A percentile compares a stretch with the other conserved stretches of the same genome.
Conservation (phyloP, 306 rosid genomes). For the Canavalia ensiformis region DNA sequence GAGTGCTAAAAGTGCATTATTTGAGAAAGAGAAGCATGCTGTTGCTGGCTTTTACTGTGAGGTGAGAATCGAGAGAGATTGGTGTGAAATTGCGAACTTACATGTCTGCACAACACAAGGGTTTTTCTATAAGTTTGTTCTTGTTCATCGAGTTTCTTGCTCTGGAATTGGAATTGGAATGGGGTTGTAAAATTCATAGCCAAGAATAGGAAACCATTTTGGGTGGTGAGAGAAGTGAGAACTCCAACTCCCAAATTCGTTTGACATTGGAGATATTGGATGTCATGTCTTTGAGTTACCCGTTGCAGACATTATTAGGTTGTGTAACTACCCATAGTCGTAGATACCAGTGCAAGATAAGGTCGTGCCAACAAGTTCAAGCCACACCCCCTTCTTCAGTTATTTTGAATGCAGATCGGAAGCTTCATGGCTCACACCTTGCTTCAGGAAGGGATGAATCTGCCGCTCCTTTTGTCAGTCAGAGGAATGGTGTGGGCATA, state of each 20-base stretch:
- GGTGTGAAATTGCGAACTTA: conserved; percentile 9
- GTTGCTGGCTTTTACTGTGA: conserved; percentile 20
- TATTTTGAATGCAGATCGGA: conserved; percentile 57
- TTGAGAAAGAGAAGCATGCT: neutral
- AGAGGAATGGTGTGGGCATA: conserved; percentile 64
- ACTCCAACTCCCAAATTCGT: neutral
- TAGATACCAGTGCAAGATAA: conserved; percentile 51
- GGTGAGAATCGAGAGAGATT: conserved; percentile 22
- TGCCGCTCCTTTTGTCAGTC: conserved; percentile 51
- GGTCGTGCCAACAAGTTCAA: conserved; percentile 61
- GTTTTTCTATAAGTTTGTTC: conserved; percentile 47
- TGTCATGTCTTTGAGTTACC: conserved; percentile 60
- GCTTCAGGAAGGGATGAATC: conserved; percentile 53
- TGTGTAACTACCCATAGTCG: conserved; percentile 47
- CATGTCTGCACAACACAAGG: conserved; percentile 42
- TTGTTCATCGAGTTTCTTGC: conserved; percentile 44
- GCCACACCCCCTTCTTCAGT: conserved; percentile 65
- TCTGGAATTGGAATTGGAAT: conserved; percentile 37
- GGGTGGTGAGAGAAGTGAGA: neutral
- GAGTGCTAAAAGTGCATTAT: neutral
- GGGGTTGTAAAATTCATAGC: conserved; percentile 39
- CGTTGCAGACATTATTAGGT: conserved; percentile 54
- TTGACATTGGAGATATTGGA: conserved; percentile 53
- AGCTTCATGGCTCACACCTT: conserved; percentile 50
- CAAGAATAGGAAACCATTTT: neutral